Percentiles rank a stretch among this genome's conserved stretches.
Conservation (phyloP, 257 asterid genomes). For the Henckelia pumila region DNA sequence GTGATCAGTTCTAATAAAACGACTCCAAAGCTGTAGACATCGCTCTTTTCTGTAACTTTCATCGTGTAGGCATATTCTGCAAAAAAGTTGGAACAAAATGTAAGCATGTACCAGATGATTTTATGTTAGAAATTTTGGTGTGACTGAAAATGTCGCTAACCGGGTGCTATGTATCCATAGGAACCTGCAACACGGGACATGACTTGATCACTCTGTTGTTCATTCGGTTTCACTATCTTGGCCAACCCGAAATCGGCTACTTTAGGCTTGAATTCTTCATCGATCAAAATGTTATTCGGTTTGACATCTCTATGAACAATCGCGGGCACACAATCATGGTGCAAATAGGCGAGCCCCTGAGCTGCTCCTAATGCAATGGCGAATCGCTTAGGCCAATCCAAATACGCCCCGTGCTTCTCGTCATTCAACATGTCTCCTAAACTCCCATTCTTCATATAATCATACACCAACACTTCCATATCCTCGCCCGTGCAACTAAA, state of each 20-base stretch:
- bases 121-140: not conserved
- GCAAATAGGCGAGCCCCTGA: conserved; percentile 84
- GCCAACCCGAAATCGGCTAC: conserved; percentile 82
- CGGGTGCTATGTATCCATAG: conserved; percentile 87
- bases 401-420: conserved; percentile 50
- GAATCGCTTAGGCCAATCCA: conserved; percentile 75
- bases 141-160: conserved; percentile 28
- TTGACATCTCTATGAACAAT: conserved; percentile 34
- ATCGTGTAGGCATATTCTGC: conserved; percentile 74
- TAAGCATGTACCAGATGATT: not conserved
- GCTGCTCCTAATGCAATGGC: conserved; percentile 70
- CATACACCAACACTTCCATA: conserved; percentile 60
- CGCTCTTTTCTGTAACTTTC: conserved; percentile 79
- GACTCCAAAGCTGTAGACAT: conserved; percentile 77
- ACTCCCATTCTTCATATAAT: conserved; percentile 65
- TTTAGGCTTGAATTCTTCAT: conserved; percentile 31
- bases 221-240: conserved; percentile 40
- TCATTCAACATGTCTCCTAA: conserved; percentile 66
- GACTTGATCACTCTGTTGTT: conserved; percentile 39
- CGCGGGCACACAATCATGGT: conserved; percentile 47
- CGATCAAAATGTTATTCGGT: conserved; percentile 32
- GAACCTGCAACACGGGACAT: conserved; percentile 82
- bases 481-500: conserved; percentile 61
- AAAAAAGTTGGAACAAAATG: not conserved
- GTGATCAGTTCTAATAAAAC: conserved; percentile 60